A percentile compares a stretch with the other conserved stretches of the same genome.
phyloP scores from a whole-genome alignment of 2,329 filamentous ascomycete genomes.

The Aspergillus oerlinghausenensis region DNA sequence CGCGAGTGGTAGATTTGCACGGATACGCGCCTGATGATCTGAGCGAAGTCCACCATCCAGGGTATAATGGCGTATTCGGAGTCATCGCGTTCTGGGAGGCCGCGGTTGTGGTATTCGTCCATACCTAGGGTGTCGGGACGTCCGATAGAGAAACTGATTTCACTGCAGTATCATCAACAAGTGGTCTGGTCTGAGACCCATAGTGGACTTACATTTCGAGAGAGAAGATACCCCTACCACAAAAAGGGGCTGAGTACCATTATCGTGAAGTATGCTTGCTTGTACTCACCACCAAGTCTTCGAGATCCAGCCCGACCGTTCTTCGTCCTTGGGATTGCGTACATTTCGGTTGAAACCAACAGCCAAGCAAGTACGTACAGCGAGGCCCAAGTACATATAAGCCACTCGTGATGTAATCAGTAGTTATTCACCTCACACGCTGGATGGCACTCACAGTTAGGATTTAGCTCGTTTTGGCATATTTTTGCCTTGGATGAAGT shows the following conservation, averaged over 20 bases:
- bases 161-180: conserved; percentile 21
- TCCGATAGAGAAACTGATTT: conserved; percentile 47
- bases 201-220: conserved; percentile 37
- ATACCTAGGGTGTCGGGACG: conserved; percentile 47
- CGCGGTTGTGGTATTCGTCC: conserved; percentile 47
- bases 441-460: conserved; percentile 34
- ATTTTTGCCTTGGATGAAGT: conserved; percentile 40
- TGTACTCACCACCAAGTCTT: conserved; percentile 45
- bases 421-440: too few species aligned
- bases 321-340: conserved; percentile 27
- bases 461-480: conserved; percentile 48
- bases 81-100: conserved; percentile 31
- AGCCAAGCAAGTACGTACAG: conserved; percentile 45
- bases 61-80: conserved; percentile 38
- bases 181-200: not conserved
- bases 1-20: conserved; percentile 38
- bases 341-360: conserved; percentile 47
- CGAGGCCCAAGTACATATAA: conserved; percentile 48
- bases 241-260: not conserved
- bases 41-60: conserved; percentile 38
- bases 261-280: too few species aligned
- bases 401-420: conserved; percentile 30
- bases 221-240: conserved; percentile 40
- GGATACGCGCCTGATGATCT: conserved; percentile 38
- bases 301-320: conserved; percentile 35